Evolutionary conservation across 768 basidiomycete genomes (phyloP), one percentile per base, ranked within the genome.

Genomic region (Termitomyces sp.): DNA sequence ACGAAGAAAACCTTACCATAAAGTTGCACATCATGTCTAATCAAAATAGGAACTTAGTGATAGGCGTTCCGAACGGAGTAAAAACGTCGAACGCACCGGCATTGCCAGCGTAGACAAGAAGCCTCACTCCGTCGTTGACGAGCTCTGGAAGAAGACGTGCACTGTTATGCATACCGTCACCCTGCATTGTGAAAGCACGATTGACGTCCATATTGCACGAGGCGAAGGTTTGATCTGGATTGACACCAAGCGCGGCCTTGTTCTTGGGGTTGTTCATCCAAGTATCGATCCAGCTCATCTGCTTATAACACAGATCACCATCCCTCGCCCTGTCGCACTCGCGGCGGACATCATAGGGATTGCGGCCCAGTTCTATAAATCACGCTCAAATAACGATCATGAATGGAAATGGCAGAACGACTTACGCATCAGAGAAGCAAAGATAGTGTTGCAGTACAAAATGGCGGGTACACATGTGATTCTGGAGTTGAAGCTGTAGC

Each of bases 101-200:
- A 65, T 90, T 89, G 20, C 91, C 95, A 61, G 95, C 94, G 69
- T 97, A 98, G 46, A 98, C 86, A 35, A 98, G 76, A 48, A 99
- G 75, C 58, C 92, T 78, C 40, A 99, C 80, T 6, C 94, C 96
- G 42, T 87, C 84, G 54, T 94, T 83, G 49, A 99, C 78, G 40
- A 99, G 79, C 46, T 90, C 87, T 2, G 92, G 89, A 11, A 98
- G 78, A 11, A 97, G 80, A 36, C 76, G 73, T 0, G 93, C 91
- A 36, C 88, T 87, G 73, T 97, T 90, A 70, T 89, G 92, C 81
- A 91, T 86, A 9, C 87, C 86, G 69, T 98, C 96, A 33, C 96
- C 96, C 69, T 92, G 89, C 68, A 87, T 70, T 58, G 80, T 70
- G 76, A 96, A 96, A 6, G 83, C 89, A 70, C 86, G 85, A 76